Evolutionary conservation across 805 yeast species (phyloP).

Genomic region (Grigorovia transvaalensis): DNA sequence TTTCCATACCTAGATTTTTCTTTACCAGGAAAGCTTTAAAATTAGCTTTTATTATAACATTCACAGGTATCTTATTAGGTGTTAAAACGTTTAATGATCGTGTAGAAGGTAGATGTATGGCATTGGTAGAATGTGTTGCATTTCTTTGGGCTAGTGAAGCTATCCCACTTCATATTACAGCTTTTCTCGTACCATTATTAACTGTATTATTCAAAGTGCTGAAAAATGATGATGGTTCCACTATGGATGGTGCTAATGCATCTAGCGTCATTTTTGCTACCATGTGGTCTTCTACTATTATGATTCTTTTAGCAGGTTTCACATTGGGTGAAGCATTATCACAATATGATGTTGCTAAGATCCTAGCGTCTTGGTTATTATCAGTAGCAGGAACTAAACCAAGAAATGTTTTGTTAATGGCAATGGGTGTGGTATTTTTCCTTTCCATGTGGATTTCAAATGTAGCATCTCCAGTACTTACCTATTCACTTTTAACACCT

Average conservation of each 20-base stretch:
- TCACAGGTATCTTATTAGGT: conserved; percentile 45
- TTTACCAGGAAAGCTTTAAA: conserved; percentile 41
- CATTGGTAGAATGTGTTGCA: conserved; percentile 52
- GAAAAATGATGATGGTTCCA: conserved; percentile 40
- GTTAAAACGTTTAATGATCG: conserved; percentile 53
- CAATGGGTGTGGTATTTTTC: conserved; percentile 78
- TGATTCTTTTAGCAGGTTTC: conserved; percentile 85
- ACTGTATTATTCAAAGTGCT: conserved; percentile 61
- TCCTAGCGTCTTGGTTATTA: conserved; percentile 75
- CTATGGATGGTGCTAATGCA: conserved; percentile 57
- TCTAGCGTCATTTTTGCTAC: conserved; percentile 55
- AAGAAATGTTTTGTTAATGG: conserved; percentile 57
- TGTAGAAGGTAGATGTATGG: conserved; percentile 54
- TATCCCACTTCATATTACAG: conserved; percentile 85
- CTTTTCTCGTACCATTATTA: conserved; percentile 70
- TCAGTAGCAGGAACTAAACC: conserved; percentile 79
- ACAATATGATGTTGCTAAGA: conserved; percentile 79
- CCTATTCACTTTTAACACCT: conserved; percentile 81
- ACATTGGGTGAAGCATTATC: conserved; percentile 89
- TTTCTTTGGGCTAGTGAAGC: conserved; percentile 94
- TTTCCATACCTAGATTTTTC: conserved; percentile 39
- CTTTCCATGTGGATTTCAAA: conserved; percentile 92
- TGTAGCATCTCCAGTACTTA: conserved; percentile 92
- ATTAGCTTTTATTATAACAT: conserved; percentile 36
- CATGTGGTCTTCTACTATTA: conserved; percentile 93